These are phyloP conservation scores for Deinandra increscens DNA, from an alignment of 129 eudicot species.

Conservation along the genomic window DNA sequence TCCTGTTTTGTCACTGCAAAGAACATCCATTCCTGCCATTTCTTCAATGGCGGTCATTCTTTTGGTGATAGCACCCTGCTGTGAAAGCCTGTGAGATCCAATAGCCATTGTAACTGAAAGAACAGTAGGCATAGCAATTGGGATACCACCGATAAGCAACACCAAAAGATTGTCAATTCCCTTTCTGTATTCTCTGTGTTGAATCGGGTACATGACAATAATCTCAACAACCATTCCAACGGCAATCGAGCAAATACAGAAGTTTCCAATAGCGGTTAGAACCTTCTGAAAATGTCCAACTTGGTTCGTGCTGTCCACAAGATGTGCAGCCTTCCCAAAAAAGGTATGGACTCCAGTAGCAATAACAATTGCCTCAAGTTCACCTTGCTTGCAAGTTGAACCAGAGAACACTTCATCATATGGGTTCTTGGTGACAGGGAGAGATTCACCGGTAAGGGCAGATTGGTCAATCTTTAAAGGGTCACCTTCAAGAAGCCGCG, in stretches of 20 bases:
- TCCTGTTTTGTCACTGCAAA: slow-evolving; percentile 88
- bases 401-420: slow-evolving; percentile 75
- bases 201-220: slow-evolving; percentile 70
- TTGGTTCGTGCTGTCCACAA: slow-evolving; percentile 79
- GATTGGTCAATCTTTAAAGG: slow-evolving; percentile 56
- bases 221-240: slow-evolving; percentile 68
- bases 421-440: slow-evolving; percentile 59
- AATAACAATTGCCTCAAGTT: slow-evolving; percentile 72
- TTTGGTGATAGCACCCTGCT: slow-evolving; percentile 91
- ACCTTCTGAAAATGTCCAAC: slow-evolving; percentile 92
- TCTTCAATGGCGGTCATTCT: slow-evolving; percentile 96
- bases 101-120: slow-evolving; percentile 93
- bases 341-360: slow-evolving; percentile 92
- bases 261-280: slow-evolving; percentile 80
- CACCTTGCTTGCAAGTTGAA: slow-evolving; percentile 90
- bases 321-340: slow-evolving; percentile 92
- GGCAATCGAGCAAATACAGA: slow-evolving; percentile 81
- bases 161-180: slow-evolving; percentile 85
- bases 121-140: slow-evolving; percentile 95
- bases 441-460: slow-evolving; percentile 22
- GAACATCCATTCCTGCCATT: slow-evolving; percentile 96
- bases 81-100: slow-evolving; percentile 79
- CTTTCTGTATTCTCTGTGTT: slow-evolving; percentile 53
- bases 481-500: slow-evolving; percentile 82
- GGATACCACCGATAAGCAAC: slow-evolving; percentile 85